phyloP scores from a whole-genome alignment of 257 asterid genomes.

The Nicotiana noctiflora region DNA sequence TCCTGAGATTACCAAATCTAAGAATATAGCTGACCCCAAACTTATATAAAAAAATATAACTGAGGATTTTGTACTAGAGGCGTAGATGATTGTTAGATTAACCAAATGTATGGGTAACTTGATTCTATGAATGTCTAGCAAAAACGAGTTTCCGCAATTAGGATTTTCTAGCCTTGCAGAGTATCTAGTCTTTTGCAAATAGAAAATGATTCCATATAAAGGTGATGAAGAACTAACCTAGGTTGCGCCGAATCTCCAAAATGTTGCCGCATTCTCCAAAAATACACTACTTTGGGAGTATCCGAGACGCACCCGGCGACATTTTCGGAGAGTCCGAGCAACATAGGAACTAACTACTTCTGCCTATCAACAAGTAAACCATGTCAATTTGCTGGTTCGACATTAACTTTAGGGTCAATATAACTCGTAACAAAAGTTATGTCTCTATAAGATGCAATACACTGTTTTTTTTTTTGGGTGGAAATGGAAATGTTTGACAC shows the following conservation, averaged over 20 bases:
- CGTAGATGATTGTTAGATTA: background rate
- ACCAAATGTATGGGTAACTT: background rate
- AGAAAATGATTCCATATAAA: background rate
- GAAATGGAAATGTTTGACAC: background rate
- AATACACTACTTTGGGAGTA: too few species aligned
- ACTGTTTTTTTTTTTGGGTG: background rate
- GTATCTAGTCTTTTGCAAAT: background rate
- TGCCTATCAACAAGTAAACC: background rate
- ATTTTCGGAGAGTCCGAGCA: too few species aligned
- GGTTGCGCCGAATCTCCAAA: too few species aligned
- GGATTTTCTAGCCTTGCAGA: background rate
- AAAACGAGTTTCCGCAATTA: background rate
- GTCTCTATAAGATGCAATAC: background rate
- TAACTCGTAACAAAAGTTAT: background rate
- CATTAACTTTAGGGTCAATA: background rate
- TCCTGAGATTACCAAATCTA: background rate
- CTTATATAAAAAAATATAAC: background rate
- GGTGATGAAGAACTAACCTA: background rate
- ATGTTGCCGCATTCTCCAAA: too few species aligned
- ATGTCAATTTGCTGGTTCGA: background rate
- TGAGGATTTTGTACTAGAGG: background rate
- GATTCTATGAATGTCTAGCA: background rate
- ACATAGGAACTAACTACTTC: background rate
- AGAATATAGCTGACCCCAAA: background rate
- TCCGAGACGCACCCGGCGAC: too few species aligned